Percentiles rank a stretch among this genome's conserved stretches.
Evolutionary conservation across 2,329 filamentous ascomycete species (phyloP).

Genomic region (Chrysoporthe puriensis): DNA sequence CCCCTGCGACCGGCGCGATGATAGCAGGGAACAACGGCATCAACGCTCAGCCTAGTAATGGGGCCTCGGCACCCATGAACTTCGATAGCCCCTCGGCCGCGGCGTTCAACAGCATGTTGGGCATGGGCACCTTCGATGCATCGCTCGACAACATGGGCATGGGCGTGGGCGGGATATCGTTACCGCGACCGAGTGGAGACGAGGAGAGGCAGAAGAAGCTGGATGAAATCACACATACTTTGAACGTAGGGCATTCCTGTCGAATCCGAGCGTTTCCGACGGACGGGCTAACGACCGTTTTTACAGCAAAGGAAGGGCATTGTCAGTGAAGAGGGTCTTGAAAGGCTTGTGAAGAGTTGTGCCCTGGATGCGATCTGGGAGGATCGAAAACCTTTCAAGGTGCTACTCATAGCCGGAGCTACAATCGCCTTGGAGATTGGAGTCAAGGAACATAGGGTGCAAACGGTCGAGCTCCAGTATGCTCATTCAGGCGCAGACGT

Average conservation of each 20-base stretch:
- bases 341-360: slow-evolving; percentile 67
- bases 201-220: slow-evolving; percentile 60
- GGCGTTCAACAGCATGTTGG: slow-evolving; percentile 61
- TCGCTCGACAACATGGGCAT: slow-evolving; percentile 54
- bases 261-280: slow-evolving; percentile 35
- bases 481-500: slow-evolving; percentile 62
- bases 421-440: slow-evolving; percentile 65
- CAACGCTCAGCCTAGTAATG: slow-evolving; percentile 17
- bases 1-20: slow-evolving; percentile 58
- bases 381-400: slow-evolving; percentile 51
- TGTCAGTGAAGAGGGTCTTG: slow-evolving; percentile 76
- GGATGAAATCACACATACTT: slow-evolving; percentile 52
- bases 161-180: slow-evolving; percentile 48
- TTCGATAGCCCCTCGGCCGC: slow-evolving; percentile 69
- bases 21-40: slow-evolving; percentile 38
- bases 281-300: slow-evolving; percentile 33
- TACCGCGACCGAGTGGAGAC: slow-evolving; percentile 48
- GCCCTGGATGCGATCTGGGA: slow-evolving; percentile 70
- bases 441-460: slow-evolving; percentile 64
- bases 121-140: slow-evolving; percentile 55
- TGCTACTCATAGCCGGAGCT: slow-evolving; percentile 64
- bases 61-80: slow-evolving; percentile 42
- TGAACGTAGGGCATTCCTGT: slow-evolving; percentile 46
- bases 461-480: slow-evolving; percentile 65
- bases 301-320: slow-evolving; percentile 55